These are phyloP conservation scores for Magnusiomyces sp. DNA, from an alignment of 1,139 yeast genomes.

Conservation along the genomic window DNA sequence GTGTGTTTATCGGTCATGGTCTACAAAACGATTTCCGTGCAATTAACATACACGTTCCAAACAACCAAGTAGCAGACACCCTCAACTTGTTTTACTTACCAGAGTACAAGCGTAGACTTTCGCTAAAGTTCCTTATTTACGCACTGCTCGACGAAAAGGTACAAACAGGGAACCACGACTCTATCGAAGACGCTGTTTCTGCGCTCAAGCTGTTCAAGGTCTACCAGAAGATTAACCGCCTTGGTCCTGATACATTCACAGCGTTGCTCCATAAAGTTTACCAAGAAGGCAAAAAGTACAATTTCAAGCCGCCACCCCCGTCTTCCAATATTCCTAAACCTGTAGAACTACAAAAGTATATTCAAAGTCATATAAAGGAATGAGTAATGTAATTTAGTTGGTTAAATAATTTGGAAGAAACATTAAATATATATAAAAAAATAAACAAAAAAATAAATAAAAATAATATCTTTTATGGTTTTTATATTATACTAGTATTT, in stretches of 20 bases:
- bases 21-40: constrained; percentile 85
- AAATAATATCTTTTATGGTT: no score
- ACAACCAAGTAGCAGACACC: constrained; percentile 80
- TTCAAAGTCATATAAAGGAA: no score
- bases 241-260: constrained; percentile 47
- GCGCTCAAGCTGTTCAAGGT: constrained; percentile 73
- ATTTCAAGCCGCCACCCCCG: constrained; percentile 48
- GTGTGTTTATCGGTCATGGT: constrained; percentile 94
- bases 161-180: constrained; percentile 91
- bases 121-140: constrained; percentile 85
- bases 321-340: no score
- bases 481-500: no score
- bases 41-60: constrained; percentile 79
- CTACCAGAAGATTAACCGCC: constrained; percentile 51
- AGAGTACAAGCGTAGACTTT: constrained; percentile 63
- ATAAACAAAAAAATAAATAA: no score
- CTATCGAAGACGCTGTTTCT: constrained; percentile 89
- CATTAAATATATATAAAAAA: no score
- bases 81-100: constrained; percentile 68
- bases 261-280: constrained; percentile 57
- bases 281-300: constrained; percentile 58
- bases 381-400: no score
- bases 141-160: constrained; percentile 65
- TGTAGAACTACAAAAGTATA: no score
- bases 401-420: no score